Conservation (phyloP, 176 grass and related monocot species). For the Secale cereale region DNA sequence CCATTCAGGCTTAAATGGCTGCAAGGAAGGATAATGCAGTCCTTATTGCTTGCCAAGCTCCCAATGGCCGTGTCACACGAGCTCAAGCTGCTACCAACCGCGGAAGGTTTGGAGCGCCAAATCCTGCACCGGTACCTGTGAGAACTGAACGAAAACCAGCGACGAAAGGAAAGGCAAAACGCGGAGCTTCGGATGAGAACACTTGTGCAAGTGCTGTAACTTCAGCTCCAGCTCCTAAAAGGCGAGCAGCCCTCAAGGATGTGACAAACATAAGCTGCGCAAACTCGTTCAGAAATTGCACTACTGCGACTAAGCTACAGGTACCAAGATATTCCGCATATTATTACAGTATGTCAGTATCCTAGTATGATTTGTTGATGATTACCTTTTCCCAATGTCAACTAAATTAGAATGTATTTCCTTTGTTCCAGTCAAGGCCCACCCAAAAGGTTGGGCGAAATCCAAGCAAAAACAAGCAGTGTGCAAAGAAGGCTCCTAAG, state of each 20-base stretch:
- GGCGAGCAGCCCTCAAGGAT: conserved; percentile 50
- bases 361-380: not conserved
- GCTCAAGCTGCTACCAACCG: conserved; percentile 41
- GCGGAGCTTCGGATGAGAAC: conserved; percentile 46
- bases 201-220: not conserved
- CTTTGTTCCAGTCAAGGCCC: conserved; percentile 28
- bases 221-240: conserved; percentile 41
- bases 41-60: conserved; percentile 20
- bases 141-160: conserved; percentile 28
- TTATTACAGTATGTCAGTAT: not conserved
- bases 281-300: conserved; percentile 8
- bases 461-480: conserved; percentile 28
- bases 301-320: conserved; percentile 30
- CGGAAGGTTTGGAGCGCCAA: conserved; percentile 11
- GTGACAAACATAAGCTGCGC: conserved; percentile 42
- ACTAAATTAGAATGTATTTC: conserved; percentile 8
- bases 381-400: not conserved
- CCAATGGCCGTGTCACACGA: conserved; percentile 50
- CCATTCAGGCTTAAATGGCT: conserved; percentile 35
- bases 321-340: conserved; percentile 31
- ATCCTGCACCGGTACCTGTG: conserved; percentile 7
- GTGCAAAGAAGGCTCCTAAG: conserved; percentile 38
- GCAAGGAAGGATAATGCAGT: conserved; percentile 47
- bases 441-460: conserved; percentile 14
- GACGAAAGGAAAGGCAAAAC: conserved; percentile 32